Evolutionary conservation across 148 eudicot species (phyloP), one percentile per base, ranked within the genome.

Genomic region (Rhododendron ovatum): DNA sequence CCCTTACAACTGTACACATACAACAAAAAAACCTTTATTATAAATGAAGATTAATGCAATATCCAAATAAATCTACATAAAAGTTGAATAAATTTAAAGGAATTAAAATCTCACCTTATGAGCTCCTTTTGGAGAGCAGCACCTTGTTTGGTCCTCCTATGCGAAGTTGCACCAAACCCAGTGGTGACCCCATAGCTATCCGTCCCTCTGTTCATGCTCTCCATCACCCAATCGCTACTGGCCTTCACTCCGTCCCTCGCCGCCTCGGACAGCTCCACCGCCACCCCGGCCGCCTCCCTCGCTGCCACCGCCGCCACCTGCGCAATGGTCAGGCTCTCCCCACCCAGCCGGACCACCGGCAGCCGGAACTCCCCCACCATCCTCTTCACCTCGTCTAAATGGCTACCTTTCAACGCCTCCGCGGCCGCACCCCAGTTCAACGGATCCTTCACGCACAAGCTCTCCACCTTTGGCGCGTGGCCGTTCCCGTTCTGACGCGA

Each of bases 231-330:
- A 13, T 88, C 85, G 10, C 87, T 84, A 80, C 89, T 88, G 1
- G 87, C 85, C 55, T 73, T 33, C 85, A 88, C 89, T 1, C 87
- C 87, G 0, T 69, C 86, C 57, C 50, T 67, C 2, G 82, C 84
- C 4, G 74, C 63, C 83, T 84, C 89, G 43, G 76, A 88, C 39
- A 81, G 67, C 89, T 85, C 87, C 77, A 88, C 89, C 83, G 15
- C 81, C 43, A 85, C 17, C 74, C 81, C 30, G 73, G 12, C 24
- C 43, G 1, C 80, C 61, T 59, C 48, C 79, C 79, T 5, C 4
- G 79, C 89, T 1, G 89, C 89, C 78, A 82, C 87, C 1, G 87
- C 88, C 2, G 90, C 87, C 86, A 88, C 90, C 87, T 88, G 88
- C 2, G 63, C 53, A 39, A 88, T 67, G 4, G 87, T 82, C 33